Percentiles rank a stretch among this genome's conserved stretches.
Evolutionary conservation across 1,139 yeast species (phyloP).

Genomic region (Lodderomyces theae): DNA sequence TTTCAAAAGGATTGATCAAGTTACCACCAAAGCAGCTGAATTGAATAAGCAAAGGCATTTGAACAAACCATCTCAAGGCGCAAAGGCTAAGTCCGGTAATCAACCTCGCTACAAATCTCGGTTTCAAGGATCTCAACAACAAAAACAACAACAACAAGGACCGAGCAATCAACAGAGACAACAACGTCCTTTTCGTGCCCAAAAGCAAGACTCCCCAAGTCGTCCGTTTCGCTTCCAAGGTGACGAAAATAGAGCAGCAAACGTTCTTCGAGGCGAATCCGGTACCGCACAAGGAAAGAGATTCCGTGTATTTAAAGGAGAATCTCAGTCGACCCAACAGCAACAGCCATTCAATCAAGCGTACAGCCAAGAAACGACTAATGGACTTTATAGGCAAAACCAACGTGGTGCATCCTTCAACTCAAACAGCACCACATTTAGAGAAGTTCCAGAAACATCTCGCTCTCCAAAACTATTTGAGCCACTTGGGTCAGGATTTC

Average conservation of each 20-base stretch:
- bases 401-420: not conserved
- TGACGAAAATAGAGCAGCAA: slow-evolving; percentile 6
- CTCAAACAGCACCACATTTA: slow-evolving; percentile 2
- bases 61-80: not conserved
- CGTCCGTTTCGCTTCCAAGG: slow-evolving; percentile 3
- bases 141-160: not conserved
- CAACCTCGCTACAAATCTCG: not conserved
- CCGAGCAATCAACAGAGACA: slow-evolving; percentile 1
- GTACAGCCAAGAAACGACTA: not conserved
- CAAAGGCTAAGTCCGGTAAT: not conserved
- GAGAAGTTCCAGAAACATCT: slow-evolving; percentile 3
- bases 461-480: slow-evolving; percentile 4
- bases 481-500: slow-evolving; percentile 6
- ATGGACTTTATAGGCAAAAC: slow-evolving; percentile 1
- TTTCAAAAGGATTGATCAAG: slow-evolving; percentile 35
- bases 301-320: slow-evolving; percentile 1
- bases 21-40: slow-evolving; percentile 17
- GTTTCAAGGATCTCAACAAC: not conserved
- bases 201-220: slow-evolving; percentile 1
- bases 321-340: not conserved
- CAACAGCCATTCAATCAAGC: not conserved
- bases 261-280: slow-evolving; percentile 2
- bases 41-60: slow-evolving; percentile 3
- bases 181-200: slow-evolving; percentile 5
- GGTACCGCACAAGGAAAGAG: not conserved